Percentiles rank a stretch among this genome's conserved stretches.
These are phyloP conservation scores for Rubroboletus satanas DNA, from an alignment of 768 basidiomycete species.

Conservation along the genomic window DNA sequence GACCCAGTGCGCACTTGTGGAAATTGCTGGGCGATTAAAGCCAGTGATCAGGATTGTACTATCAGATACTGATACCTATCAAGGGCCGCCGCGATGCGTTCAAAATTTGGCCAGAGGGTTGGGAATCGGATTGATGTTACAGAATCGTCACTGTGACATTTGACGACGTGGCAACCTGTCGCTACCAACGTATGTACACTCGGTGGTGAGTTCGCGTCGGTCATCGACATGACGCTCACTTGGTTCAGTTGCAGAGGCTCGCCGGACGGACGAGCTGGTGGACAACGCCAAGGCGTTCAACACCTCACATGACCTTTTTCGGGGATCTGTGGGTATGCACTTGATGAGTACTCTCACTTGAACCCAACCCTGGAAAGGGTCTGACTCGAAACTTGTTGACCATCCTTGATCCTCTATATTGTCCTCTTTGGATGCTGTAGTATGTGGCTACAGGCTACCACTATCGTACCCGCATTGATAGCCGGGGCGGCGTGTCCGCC, in stretches of 20 bases:
- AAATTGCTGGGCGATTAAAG: background rate
- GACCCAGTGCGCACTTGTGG: background rate
- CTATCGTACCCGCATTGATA: background rate
- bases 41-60: background rate
- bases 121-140: background rate
- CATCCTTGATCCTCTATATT: background rate
- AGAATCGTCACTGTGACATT: background rate
- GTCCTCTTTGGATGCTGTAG: conserved; percentile 1
- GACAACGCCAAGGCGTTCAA: background rate
- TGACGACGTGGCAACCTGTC: background rate
- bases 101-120: background rate
- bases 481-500: background rate
- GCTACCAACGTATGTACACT: background rate
- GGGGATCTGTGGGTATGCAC: background rate
- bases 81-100: background rate
- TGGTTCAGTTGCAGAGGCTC: background rate
- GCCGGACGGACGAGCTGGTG: background rate
- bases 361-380: conserved; percentile 6
- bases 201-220: background rate
- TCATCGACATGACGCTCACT: background rate
- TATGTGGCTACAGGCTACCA: background rate
- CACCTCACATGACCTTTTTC: background rate
- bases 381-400: background rate
- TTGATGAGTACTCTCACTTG: background rate
- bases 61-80: background rate